Conservation (phyloP, 345 rosid genomes). For the Linum tenue region DNA sequence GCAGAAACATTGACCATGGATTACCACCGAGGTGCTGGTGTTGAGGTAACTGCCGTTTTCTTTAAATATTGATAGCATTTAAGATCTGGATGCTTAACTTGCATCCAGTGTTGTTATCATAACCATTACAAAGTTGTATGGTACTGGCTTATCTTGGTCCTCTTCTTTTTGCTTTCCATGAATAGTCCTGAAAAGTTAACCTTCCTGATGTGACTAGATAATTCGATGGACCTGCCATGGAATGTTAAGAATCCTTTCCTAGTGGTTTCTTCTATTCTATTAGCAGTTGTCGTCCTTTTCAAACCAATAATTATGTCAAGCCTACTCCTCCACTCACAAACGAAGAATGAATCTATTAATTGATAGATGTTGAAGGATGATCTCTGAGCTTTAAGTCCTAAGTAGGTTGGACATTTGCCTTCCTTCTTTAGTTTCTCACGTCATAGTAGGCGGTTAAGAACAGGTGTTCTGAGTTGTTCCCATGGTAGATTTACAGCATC, state of each 20-base stretch:
- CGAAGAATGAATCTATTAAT: not conserved
- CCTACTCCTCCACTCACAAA: not conserved
- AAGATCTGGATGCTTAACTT: not conserved
- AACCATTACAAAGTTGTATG: too few relatives aligned
- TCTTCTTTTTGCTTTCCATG: not conserved
- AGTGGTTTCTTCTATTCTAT: not conserved
- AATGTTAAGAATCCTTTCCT: not conserved
- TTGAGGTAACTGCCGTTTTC: conserved; percentile 48
- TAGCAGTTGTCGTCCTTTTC: not conserved
- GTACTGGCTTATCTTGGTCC: not conserved
- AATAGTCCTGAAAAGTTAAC: not conserved
- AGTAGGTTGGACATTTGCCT: not conserved
- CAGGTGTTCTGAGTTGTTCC: too few relatives aligned
- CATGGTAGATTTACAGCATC: not conserved
- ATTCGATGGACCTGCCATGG: not conserved
- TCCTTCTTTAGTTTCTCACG: not conserved
- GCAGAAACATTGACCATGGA: conserved; percentile 96
- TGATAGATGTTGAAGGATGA: not conserved
- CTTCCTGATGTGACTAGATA: not conserved
- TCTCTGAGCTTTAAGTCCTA: not conserved
- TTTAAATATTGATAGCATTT: not conserved
- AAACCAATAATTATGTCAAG: not conserved
- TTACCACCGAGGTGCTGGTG: conserved; percentile 90
- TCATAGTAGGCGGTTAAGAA: too few relatives aligned
- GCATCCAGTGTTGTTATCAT: not conserved